A percentile compares a stretch with the other conserved stretches of the same genome.
Evolutionary conservation across 164 flowering plant species (phyloP).

Genomic region (Kingdonia uniflora): DNA sequence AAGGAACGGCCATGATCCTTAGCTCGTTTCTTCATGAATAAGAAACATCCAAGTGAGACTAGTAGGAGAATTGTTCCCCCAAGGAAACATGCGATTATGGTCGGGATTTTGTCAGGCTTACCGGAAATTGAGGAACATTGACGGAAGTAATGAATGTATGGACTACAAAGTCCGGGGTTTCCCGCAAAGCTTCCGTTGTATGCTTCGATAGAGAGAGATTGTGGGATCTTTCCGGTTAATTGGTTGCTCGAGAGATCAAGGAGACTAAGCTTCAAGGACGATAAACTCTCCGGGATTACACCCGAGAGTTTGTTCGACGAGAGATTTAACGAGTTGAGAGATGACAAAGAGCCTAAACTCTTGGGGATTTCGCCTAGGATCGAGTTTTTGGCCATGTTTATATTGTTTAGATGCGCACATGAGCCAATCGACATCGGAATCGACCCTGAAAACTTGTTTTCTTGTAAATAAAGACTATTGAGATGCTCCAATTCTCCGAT

Average conservation of each 20-base stretch:
- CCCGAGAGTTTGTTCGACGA: conserved; percentile 62
- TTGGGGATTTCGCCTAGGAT: conserved; percentile 55
- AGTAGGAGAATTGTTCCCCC: conserved; percentile 20
- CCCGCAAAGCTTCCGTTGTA: conserved; percentile 51
- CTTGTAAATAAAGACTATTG: conserved; percentile 25
- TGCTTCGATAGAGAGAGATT: conserved; percentile 33
- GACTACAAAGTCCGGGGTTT: conserved; percentile 56
- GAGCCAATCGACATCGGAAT: conserved; percentile 49
- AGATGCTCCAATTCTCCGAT: conserved; percentile 45
- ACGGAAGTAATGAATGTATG: conserved; percentile 18
- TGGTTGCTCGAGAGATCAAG: conserved; percentile 64
- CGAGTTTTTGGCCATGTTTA: conserved; percentile 49
- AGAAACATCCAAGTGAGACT: conserved; percentile 19
- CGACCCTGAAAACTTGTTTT: conserved; percentile 42
- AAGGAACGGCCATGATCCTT: conserved; percentile 21
- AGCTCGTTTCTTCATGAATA: conserved; percentile 23
- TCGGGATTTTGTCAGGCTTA: conserved; percentile 20
- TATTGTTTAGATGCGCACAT: conserved; percentile 34
- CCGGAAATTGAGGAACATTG: conserved; percentile 31
- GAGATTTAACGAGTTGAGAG: conserved; percentile 47
- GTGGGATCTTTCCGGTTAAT: conserved; percentile 48
- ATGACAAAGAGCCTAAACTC: conserved; percentile 37
- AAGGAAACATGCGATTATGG: conserved; percentile 31
- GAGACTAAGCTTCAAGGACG: conserved; percentile 45
- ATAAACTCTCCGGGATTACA: conserved; percentile 41